Evolutionary conservation across 441 rosid genomes (phyloP), one percentile per base, ranked within the genome.

Genomic region (Erysimum cheiri): DNA sequence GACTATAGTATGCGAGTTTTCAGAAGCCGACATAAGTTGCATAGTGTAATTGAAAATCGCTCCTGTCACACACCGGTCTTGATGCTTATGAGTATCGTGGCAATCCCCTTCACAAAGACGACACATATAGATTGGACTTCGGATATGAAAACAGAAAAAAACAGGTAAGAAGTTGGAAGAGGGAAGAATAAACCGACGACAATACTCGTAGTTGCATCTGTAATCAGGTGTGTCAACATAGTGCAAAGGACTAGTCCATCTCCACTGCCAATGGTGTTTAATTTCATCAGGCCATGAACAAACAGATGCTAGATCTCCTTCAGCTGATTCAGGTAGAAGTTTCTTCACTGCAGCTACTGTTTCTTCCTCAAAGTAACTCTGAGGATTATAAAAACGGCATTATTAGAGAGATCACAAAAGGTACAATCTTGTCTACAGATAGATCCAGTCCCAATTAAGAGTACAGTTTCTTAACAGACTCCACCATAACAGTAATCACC

Each of bases 261-360:
- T 80, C 94, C 90, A 87, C 48, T 72, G 86, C 72, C 78, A 87
- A 70, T 78, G 80, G 66, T 77, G 80, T 31, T 90, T 86, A 29
- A 95, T 72, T 64, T 87, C 80, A 82, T 95, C 99, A n/a, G 99
- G 55, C 98, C 99, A 95, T 17, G 99, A 80, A 78, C 98, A 95
- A 37, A 95, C 88, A 61, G 90, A 74, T 44, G 98, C 96, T 72
- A 95, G 80, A 68, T 95, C 94, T 36, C 97, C 99, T 46, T 82
- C 82, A 37, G 98, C 93, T 11, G 85, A 95, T 70, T 67, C 86
- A 3, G 98, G 98, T 36, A 95, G 80, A 75, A 95, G 81, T 33
- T 81, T 83, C 69, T 84, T 86, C 44, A 85, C 86, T 0, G 88
- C 85, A 75, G 85, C 92, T 53, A 60, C 31, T 53, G 93, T 87